Evolutionary conservation across 1,284 basidiomycete species (phyloP).

Genomic region (Chiua sp.): DNA sequence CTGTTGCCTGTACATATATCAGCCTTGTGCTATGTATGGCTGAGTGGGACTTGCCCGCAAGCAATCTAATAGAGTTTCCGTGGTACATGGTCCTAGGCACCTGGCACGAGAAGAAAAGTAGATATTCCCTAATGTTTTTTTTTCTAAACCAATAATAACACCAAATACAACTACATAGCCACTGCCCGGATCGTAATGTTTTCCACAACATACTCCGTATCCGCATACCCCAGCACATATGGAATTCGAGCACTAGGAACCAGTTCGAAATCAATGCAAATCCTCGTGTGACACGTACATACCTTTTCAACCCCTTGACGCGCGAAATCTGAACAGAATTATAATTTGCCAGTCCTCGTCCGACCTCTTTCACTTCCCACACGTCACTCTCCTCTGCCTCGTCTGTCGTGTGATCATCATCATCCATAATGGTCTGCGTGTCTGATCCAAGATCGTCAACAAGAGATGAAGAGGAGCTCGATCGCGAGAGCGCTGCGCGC

Average conservation of each 20-base stretch:
- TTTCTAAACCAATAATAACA: constrained; percentile 18
- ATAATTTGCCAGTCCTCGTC: constrained; percentile 94
- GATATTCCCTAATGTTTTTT: constrained; percentile 11
- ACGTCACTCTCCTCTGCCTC: constrained; percentile 49
- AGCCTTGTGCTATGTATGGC: constrained; percentile 16
- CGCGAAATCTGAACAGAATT: constrained; percentile 91
- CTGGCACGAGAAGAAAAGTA: constrained; percentile 15
- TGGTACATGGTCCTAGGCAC: constrained; percentile 71
- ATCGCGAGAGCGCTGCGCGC: constrained; percentile 43
- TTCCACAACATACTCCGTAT: constrained; percentile 97
- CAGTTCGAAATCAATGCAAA: neutral
- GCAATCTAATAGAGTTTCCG: constrained; percentile 93
- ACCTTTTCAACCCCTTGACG: constrained; percentile 94
- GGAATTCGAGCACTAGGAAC: constrained; percentile 76
- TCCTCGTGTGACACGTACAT: constrained; percentile 22
- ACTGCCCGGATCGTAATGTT: constrained; percentile 76
- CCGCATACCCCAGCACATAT: constrained; percentile 88
- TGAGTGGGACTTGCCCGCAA: constrained; percentile 72
- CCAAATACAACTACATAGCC: constrained; percentile 38
- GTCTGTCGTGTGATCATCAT: constrained; percentile 31
- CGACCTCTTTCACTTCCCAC: constrained; percentile 89
- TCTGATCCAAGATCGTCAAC: constrained; percentile 37
- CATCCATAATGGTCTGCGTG: constrained; percentile 32
- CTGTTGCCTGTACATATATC: constrained; percentile 80
- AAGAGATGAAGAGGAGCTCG: constrained; percentile 41